Evolutionary conservation across 2,329 filamentous ascomycete species (phyloP), one percentile per base, ranked within the genome.

Genomic region (Fusarium anthophilum): DNA sequence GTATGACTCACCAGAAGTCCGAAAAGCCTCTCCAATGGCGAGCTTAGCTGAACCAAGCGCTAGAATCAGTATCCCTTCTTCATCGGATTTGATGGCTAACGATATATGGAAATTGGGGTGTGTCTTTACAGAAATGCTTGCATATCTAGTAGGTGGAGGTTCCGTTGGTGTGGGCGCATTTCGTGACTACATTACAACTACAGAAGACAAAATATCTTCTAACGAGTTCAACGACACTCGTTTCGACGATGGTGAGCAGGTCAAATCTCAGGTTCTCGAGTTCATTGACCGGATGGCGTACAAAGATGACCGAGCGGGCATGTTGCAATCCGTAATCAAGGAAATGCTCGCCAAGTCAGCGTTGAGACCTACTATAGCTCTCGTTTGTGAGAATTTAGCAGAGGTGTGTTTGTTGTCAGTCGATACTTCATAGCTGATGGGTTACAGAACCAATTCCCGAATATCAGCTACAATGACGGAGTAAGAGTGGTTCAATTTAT

Each of bases 301-400:
- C 20, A n/a, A 6, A 0, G 47, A 50, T 4, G 0, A 30, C 0
- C 28, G 47, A n/a, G 47, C 47, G 0, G 5, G 0, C 0, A 50
- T 50, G 47, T 9, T 50, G 2, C 26, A n/a, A 18, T 17, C 28
- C 0, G 11, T 50, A 0, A 9, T 50, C 22, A 32, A 0, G 0
- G 14, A 9, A 0, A 50, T 50, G 47, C 47, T 50, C 3, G 26
- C 28, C 14, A 32, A 18, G 1, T 50, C 47, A 3, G 7, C 10
- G 6, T 3, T 17, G 22, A 50, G 47, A 9, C 47, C 47, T n/a
- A 32, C 28, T 1, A 50, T 50, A n/a, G 15, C 47, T 17, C 0
- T 1, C 1, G 22, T 50, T 0, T 50, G 28, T 3, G 22, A 50
- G 4, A 13, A 18, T 0, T 6, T 50, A 5, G 22, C 15, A 32